Percentiles rank a stretch among this genome's conserved stretches.
These are phyloP conservation scores for Pestalotiopsis sp. DNA, from an alignment of 2,329 filamentous ascomycete genomes.

Conservation along the genomic window DNA sequence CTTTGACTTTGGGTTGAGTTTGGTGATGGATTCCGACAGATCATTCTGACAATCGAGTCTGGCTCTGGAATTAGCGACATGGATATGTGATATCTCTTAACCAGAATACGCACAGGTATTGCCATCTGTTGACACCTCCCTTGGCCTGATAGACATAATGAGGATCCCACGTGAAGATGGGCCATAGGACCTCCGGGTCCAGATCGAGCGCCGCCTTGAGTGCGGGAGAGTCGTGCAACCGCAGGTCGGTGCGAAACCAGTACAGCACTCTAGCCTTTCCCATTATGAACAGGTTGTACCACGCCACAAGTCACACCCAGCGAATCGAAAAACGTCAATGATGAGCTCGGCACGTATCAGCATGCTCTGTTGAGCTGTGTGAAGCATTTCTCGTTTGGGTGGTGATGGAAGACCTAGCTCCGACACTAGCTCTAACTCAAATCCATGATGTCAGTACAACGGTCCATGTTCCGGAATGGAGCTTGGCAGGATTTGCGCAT, in stretches of 20 bases:
- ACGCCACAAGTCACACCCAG: neutral
- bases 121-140: slow-evolving; percentile 74
- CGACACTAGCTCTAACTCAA: neutral
- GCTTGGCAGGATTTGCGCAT: neutral
- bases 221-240: slow-evolving; percentile 77
- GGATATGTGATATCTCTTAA: neutral
- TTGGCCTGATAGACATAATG: slow-evolving; percentile 77
- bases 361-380: neutral
- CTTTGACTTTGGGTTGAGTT: slow-evolving; percentile 68
- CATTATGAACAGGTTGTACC: slow-evolving; percentile 27
- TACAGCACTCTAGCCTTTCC: slow-evolving; percentile 63
- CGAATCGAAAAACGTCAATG: no score
- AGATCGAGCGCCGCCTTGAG: slow-evolving; percentile 73
- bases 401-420: neutral
- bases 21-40: slow-evolving; percentile 67
- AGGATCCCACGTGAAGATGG: slow-evolving; percentile 80
- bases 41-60: slow-evolving; percentile 75
- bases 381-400: neutral
- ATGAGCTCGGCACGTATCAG: neutral
- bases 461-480: neutral
- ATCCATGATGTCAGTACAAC: slow-evolving; percentile 27
- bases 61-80: slow-evolving; percentile 13
- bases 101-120: slow-evolving; percentile 58
- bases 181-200: slow-evolving; percentile 69
- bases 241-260: slow-evolving; percentile 79